Base-by-base conservation (phyloP, 2,329 filamentous ascomycete genomes). In the Lachnum nothofagi region DNA sequence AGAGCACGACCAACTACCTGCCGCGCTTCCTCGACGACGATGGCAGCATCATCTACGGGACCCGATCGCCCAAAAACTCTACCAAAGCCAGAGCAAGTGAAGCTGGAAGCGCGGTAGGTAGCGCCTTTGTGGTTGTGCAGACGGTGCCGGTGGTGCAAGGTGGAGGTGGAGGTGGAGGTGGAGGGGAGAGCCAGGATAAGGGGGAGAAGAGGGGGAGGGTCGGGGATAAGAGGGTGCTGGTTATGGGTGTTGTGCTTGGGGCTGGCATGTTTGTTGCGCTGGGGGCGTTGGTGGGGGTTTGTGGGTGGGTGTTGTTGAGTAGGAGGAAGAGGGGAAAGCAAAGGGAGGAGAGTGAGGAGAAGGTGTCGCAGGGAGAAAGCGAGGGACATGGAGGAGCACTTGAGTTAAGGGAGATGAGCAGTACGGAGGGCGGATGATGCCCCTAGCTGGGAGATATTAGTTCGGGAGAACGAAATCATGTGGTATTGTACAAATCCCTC, bases 1-100 rank as follows among this genome's bases (percentile, higher is more conserved):
- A 55, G 48, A 53, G 27, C 1, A 45, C 40, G n/a, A 42, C 42
- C 4, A 48, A 51, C 7, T 44, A 51, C 14, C 31, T 54, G 12
- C 53, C 48, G 2, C 27, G 51, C 4, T 56, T 44, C 33, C 25
- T 54, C 4, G 53, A 51, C 12, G 39, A 45, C 2, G 45, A 56
- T 17, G 48, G 45, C 10, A 27, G 34, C 9, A 45, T 54, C n/a
- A 56, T 42, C 8, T 56, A 51, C 38, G 53, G 29, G 5, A 56
- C 48, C n/a, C 17, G 22, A 10, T 43, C 31, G 8, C 51, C 51
- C 3, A 25, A 33, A 17, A 39, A 39, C 7, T 14, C 20, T 3
- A 39, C 16, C 19, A n/a, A n/a, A n/a, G n/a, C 17, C 4, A 10
- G 5, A 9, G 5, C 4, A 16, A 10, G 1, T 9, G 10, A n/a